These are phyloP conservation scores for Ilex aquifolium DNA, from an alignment of 257 asterid species.

Conservation along the genomic window DNA sequence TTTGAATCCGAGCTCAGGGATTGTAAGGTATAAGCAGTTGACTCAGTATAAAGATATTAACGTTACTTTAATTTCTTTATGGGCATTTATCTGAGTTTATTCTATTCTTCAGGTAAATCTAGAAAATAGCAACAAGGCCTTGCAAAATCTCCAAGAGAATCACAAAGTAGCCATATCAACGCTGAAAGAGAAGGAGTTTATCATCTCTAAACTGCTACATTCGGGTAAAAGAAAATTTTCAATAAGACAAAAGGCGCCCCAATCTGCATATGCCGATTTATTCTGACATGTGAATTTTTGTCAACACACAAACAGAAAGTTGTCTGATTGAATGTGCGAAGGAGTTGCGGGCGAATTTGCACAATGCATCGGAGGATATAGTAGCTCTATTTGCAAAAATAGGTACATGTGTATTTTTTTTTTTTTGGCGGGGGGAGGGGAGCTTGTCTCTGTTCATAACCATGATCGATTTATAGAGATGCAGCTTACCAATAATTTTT, in stretches of 20 bases:
- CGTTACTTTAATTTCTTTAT: constrained; percentile 4
- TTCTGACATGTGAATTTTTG: constrained; percentile 4
- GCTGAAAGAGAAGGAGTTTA: constrained; percentile 53
- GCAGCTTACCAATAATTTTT: too few relatives aligned
- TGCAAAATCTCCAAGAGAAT: constrained; percentile 62
- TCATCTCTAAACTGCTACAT: constrained; percentile 52
- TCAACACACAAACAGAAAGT: constrained; percentile 41
- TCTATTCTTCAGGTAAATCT: constrained; percentile 41
- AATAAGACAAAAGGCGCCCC: not conserved
- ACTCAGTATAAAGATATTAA: constrained; percentile 3
- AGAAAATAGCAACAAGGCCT: constrained; percentile 36
- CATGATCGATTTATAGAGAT: too few relatives aligned
- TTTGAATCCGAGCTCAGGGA: constrained; percentile 58
- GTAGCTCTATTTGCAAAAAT: constrained; percentile 56
- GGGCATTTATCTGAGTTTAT: constrained; percentile 9
- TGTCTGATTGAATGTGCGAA: constrained; percentile 56
- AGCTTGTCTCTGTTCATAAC: not conserved
- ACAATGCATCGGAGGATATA: constrained; percentile 63
- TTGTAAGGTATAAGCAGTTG: constrained; percentile 48
- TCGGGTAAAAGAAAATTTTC: constrained; percentile 39
- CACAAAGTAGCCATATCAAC: constrained; percentile 36
- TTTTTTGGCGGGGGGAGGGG: not conserved
- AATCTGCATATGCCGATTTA: constrained; percentile 3
- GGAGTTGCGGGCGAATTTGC: constrained; percentile 49
- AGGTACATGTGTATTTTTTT: constrained; percentile 31